phyloP scores from a whole-genome alignment of 2,329 filamentous ascomycete species.

The Clonostachys byssicola region DNA sequence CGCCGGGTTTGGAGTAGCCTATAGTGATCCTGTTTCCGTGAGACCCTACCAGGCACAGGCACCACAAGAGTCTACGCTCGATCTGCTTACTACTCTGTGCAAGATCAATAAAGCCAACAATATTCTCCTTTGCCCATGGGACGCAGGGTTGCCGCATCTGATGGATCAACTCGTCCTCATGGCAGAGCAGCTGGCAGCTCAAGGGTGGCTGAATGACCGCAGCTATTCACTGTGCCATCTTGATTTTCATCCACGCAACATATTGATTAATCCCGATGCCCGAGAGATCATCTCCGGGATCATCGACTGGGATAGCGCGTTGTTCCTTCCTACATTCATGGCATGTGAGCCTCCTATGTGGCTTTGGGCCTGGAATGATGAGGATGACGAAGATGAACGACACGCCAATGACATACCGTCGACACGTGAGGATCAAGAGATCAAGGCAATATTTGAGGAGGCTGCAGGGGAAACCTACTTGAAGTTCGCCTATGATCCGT shows the following conservation, averaged over 20 bases:
- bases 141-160: neutral
- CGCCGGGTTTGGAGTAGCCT: too few species aligned
- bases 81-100: too few species aligned
- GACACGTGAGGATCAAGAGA: neutral
- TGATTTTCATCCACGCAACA: neutral
- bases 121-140: neutral
- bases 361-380: neutral
- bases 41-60: too few species aligned
- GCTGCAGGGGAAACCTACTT: neutral
- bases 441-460: neutral
- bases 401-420: neutral
- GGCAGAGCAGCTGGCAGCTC: neutral
- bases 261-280: neutral
- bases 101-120: neutral
- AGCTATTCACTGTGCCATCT: neutral
- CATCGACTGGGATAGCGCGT: neutral
- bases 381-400: neutral
- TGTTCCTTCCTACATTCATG: neutral
- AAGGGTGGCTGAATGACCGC: neutral
- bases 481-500: neutral
- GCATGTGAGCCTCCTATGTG: neutral
- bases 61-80: too few species aligned
- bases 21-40: too few species aligned
- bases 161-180: neutral
- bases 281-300: neutral